Percentiles rank a stretch among this genome's conserved stretches.
Conservation (phyloP, 768 basidiomycete species). For the Amanita subjunquillea region DNA sequence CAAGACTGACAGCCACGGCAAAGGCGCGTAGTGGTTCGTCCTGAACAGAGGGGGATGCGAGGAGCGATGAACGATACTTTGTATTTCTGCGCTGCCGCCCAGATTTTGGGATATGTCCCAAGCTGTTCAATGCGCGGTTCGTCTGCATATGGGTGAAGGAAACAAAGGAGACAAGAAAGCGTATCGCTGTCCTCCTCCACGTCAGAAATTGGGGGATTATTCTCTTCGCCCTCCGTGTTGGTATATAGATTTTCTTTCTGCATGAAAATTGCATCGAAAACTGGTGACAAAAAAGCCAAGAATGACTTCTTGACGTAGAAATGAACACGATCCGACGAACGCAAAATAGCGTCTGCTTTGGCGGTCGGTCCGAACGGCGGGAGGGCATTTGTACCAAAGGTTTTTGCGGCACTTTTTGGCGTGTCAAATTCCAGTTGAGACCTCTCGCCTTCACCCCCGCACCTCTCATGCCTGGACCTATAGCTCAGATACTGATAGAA, state of each 20-base stretch:
- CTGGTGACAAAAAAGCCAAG: slow-evolving; percentile 18
- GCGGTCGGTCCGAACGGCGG: neutral
- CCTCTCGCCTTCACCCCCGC: neutral
- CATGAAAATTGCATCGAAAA: slow-evolving; percentile 18
- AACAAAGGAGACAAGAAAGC: slow-evolving; percentile 5
- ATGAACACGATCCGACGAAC: slow-evolving; percentile 18
- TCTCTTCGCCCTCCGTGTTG: neutral
- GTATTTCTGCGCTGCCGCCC: slow-evolving; percentile 1
- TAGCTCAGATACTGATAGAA: neutral
- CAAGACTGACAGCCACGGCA: neutral
- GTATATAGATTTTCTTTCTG: neutral
- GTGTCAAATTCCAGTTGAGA: neutral
- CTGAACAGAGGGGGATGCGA: neutral
- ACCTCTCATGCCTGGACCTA: neutral
- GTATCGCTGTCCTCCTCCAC: slow-evolving; percentile 8
- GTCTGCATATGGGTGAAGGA: slow-evolving; percentile 2
- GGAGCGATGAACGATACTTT: neutral
- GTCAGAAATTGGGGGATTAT: neutral
- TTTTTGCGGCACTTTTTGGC: no score
- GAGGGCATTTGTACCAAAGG: neutral
- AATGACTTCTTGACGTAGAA: slow-evolving; percentile 18
- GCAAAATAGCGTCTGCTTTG: slow-evolving; percentile 15
- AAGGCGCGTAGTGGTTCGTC: neutral
- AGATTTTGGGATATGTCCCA: neutral
- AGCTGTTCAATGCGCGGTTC: neutral